Conservation (phyloP, 495 filamentous ascomycete genomes). For the Evansstolkia leycettana region DNA sequence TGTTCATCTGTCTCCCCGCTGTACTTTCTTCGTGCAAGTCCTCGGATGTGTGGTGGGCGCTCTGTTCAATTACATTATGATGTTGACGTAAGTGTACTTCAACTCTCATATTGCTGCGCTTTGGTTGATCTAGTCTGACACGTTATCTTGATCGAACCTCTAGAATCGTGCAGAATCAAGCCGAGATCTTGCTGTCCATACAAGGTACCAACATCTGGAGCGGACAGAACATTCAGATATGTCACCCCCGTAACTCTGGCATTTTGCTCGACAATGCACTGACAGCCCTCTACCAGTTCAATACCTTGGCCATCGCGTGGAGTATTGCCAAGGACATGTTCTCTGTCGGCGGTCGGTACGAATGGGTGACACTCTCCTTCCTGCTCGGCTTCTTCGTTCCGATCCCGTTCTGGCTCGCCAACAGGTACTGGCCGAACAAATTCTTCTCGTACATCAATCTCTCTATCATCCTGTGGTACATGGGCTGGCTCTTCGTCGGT, state of each 20-base stretch:
- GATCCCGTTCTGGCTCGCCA: constrained; percentile 18
- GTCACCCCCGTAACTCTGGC: not conserved
- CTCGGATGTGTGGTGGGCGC: constrained; percentile 23
- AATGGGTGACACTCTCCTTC: constrained; percentile 24
- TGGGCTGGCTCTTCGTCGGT: constrained; percentile 21
- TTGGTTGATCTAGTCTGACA: too few species aligned
- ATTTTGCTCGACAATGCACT: not conserved
- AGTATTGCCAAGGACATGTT: constrained; percentile 19
- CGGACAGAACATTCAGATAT: constrained; percentile 20
- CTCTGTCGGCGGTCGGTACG: constrained; percentile 15
- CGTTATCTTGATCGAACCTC: too few species aligned
- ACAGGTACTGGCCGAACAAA: constrained; percentile 7
- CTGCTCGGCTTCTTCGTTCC: constrained; percentile 24
- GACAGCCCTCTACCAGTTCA: constrained; percentile 1
- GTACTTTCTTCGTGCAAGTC: constrained; percentile 24
- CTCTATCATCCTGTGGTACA: constrained; percentile 21
- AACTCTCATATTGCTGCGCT: not conserved
- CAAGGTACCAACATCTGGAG: constrained; percentile 30
- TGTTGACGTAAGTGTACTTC: constrained; percentile 6
- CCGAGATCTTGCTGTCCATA: constrained; percentile 16
- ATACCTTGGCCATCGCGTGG: constrained; percentile 24
- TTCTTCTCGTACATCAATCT: constrained; percentile 17
- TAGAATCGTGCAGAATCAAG: constrained; percentile 20
- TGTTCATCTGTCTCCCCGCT: constrained; percentile 17
- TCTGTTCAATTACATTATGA: constrained; percentile 27